Conservation (phyloP, 1,284 basidiomycete species). For the Cronartium ribicola region DNA sequence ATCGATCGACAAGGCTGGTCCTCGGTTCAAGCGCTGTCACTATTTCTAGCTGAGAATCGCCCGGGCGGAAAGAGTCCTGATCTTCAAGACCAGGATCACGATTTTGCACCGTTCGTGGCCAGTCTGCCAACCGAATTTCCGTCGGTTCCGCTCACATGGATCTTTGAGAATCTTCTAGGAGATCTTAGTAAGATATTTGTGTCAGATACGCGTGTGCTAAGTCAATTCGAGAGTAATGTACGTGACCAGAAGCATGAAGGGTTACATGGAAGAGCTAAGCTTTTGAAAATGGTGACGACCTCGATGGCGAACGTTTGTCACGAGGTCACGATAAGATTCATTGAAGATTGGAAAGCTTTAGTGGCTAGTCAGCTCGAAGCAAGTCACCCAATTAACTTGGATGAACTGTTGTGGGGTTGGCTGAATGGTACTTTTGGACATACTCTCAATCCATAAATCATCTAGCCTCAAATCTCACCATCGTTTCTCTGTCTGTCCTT, state of each 20-base stretch:
- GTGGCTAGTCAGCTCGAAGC: neutral
- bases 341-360: constrained; percentile 21
- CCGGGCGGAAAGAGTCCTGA: neutral
- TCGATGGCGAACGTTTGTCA: constrained; percentile 6
- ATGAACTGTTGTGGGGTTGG: constrained; percentile 27
- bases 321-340: constrained; percentile 12
- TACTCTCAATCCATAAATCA: neutral
- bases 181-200: neutral
- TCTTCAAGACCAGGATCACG: neutral
- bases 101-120: neutral
- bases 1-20: neutral
- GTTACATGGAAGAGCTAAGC: neutral
- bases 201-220: neutral
- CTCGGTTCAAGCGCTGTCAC: constrained; percentile 18
- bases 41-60: constrained; percentile 11
- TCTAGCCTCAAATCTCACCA: neutral
- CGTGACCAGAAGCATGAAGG: neutral
- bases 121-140: constrained; percentile 7
- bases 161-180: neutral
- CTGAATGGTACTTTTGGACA: neutral
- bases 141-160: constrained; percentile 7
- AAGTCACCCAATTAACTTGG: neutral
- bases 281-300: constrained; percentile 10
- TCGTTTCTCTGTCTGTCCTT: neutral
- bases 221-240: neutral